Conservation (phyloP, 176 grass and related monocot genomes). For the Avena insularis region DNA sequence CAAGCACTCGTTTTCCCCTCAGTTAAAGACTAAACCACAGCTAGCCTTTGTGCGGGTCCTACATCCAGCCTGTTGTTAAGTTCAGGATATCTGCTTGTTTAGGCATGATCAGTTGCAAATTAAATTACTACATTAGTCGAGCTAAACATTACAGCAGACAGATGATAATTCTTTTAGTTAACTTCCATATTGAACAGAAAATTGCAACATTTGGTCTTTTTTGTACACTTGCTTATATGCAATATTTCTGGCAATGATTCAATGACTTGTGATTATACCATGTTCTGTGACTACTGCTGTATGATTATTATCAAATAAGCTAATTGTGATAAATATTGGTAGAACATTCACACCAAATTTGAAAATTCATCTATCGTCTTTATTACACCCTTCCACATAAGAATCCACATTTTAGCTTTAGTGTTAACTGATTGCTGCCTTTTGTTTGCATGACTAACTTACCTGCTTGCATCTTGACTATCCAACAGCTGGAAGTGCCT, state of each 20-base stretch:
- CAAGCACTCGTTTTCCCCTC: neutral
- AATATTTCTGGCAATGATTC: slow-evolving; percentile 18
- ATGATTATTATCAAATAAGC: slow-evolving; percentile 3
- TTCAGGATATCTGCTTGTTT: neutral
- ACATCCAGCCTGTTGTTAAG: neutral
- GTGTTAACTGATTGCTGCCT: slow-evolving; percentile 7
- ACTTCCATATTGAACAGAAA: slow-evolving; percentile 10
- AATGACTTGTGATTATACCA: slow-evolving; percentile 8
- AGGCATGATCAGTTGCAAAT: neutral
- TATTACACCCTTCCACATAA: slow-evolving; percentile 2
- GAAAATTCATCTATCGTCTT: slow-evolving; percentile 4
- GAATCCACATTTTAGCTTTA: slow-evolving; percentile 18
- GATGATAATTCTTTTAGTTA: neutral
- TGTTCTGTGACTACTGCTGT: neutral
- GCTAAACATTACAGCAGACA: slow-evolving; percentile 23
- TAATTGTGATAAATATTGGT: slow-evolving; percentile 21
- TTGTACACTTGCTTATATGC: neutral
- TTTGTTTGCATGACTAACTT: slow-evolving; percentile 34
- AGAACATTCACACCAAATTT: neutral
- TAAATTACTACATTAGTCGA: slow-evolving; percentile 6
- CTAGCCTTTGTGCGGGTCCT: slow-evolving; percentile 18
- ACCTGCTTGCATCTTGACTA: slow-evolving; percentile 39
- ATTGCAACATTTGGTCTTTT: slow-evolving; percentile 8
- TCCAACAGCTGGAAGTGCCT: slow-evolving; percentile 75
- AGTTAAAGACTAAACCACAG: slow-evolving; percentile 15